phyloP scores from a whole-genome alignment of 257 asterid genomes.

The Rehmannia glutinosa region DNA sequence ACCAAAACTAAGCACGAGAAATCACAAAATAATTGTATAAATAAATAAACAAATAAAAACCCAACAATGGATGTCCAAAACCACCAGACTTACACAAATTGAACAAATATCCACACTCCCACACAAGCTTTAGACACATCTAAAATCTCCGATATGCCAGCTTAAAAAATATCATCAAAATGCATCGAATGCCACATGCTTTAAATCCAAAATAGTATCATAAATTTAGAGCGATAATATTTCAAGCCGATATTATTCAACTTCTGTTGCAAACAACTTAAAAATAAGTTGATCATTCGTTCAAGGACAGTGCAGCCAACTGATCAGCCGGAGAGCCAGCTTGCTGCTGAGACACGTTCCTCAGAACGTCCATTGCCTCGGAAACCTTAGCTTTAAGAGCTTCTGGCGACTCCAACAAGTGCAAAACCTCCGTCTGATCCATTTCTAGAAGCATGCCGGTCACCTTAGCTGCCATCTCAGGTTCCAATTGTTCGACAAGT shows the following conservation, averaged over 20 bases:
- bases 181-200: too few species aligned
- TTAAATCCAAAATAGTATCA: background rate
- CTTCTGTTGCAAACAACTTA: background rate
- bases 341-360: slow-evolving; percentile 77
- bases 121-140: too few species aligned
- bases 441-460: slow-evolving; percentile 90
- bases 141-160: too few species aligned
- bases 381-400: slow-evolving; percentile 86
- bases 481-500: slow-evolving; percentile 80
- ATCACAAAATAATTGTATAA: too few species aligned
- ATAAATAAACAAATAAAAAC: too few species aligned
- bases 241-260: background rate
- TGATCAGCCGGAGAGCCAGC: slow-evolving; percentile 45
- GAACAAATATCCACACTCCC: too few species aligned
- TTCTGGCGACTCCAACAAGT: slow-evolving; percentile 80
- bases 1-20: too few species aligned
- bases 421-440: slow-evolving; percentile 88
- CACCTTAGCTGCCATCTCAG: slow-evolving; percentile 79
- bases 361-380: slow-evolving; percentile 86
- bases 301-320: slow-evolving; percentile 56
- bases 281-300: slow-evolving; percentile 22
- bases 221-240: background rate
- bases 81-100: too few species aligned
- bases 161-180: too few species aligned
- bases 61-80: too few species aligned